Evolutionary conservation across 2,329 filamentous ascomycete genomes (phyloP), one percentile per base, ranked within the genome.

Genomic region (Neurospora sp.): DNA sequence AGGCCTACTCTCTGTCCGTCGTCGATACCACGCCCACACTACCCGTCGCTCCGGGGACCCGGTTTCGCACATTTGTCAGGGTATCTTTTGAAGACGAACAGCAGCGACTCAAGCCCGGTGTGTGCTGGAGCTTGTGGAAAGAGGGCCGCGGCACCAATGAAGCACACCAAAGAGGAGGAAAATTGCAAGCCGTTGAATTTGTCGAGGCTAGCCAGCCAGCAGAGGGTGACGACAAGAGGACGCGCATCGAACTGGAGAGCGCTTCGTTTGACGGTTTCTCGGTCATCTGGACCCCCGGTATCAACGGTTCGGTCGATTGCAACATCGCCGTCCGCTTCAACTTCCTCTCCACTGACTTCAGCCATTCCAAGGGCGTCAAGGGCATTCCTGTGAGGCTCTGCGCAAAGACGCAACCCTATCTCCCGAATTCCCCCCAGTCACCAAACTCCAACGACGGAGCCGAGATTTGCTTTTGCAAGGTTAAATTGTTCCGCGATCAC

Each of bases 361-460:
- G 95, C 79, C 96, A 98, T 78, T 98, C 96, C 10, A 99, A 99
- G 78, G 96, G 96, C 66, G 96, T 99, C 67, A 99, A 98, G 81
- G 96, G 96, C 42, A 97, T 98, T 73, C 95, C 96, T 0, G 94
- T 99, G 4, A 86, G 96, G 69, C 86, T 98, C 0, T 98, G 95
- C 79, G 90, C 94, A 15, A 98, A 98, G 81, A 98, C 96, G 0
- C 91, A 91, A 73, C 80, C 90, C 11, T 62, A 62, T 62, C 71
- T 95, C 1, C 81, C 85, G 0, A 81, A 84, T 17, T 85, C 85
- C 36, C 81, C 84, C 9, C 83, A 85, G 1, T 81, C 82, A 4
- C 79, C 83, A 1, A 77, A 80, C 9, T 84, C 84, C 8, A 80
- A 82, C 38, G 52, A 62, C 52, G 78, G 81, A 17, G 82, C 88